Evolutionary conservation across 495 filamentous ascomycete species (phyloP).

Genomic region (Sordaria brevicollis): DNA sequence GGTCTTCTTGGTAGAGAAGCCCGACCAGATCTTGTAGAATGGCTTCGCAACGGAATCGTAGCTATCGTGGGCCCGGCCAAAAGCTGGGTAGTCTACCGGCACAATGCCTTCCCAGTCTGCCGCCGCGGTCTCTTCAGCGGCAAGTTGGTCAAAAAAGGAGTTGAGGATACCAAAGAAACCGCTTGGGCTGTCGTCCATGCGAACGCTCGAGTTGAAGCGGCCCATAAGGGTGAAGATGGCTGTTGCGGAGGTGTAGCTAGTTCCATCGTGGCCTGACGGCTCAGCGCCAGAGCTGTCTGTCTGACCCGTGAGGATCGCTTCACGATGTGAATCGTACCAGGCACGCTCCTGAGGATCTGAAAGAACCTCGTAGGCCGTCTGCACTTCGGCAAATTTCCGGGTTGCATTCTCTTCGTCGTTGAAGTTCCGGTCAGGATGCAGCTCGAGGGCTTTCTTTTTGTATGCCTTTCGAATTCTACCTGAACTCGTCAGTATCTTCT

Average conservation of each 20-base stretch:
- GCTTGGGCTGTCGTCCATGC: slow-evolving; percentile 60
- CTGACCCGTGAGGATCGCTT: slow-evolving; percentile 62
- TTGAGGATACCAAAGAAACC: slow-evolving; percentile 78
- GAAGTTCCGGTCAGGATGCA: slow-evolving; percentile 93
- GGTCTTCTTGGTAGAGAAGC: slow-evolving; percentile 72
- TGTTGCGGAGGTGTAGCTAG: slow-evolving; percentile 61
- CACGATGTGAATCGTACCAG: slow-evolving; percentile 94
- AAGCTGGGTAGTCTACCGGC: slow-evolving; percentile 60
- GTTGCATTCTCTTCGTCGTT: slow-evolving; percentile 77
- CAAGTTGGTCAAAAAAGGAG: slow-evolving; percentile 67
- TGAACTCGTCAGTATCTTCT: slow-evolving; percentile 1
- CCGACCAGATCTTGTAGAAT: slow-evolving; percentile 76
- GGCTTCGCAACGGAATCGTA: slow-evolving; percentile 62
- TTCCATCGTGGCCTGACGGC: slow-evolving; percentile 49
- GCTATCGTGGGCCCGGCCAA: slow-evolving; percentile 57
- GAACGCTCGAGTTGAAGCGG: slow-evolving; percentile 63
- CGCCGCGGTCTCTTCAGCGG: slow-evolving; percentile 67
- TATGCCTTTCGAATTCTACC: slow-evolving; percentile 88
- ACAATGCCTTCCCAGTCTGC: slow-evolving; percentile 52
- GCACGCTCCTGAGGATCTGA: slow-evolving; percentile 91
- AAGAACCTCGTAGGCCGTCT: slow-evolving; percentile 87
- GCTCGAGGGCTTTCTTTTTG: slow-evolving; percentile 75
- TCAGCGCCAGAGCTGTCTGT: slow-evolving; percentile 33
- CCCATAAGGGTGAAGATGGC: slow-evolving; percentile 66
- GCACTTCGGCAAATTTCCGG: slow-evolving; percentile 76